These are phyloP conservation scores for Centella asiatica DNA, from an alignment of 129 eudicot genomes.

Conservation along the genomic window DNA sequence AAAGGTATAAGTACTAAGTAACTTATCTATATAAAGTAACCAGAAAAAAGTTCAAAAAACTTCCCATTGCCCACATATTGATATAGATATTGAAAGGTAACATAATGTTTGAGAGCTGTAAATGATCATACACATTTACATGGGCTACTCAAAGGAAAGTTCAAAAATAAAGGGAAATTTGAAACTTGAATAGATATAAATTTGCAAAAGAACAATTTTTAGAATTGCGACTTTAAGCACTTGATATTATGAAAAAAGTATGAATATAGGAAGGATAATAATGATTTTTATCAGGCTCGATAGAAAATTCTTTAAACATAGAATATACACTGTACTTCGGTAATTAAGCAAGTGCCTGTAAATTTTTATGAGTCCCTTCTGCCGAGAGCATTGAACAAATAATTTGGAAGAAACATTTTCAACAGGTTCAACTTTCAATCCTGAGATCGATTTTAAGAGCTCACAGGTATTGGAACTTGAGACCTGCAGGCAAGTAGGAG, in stretches of 20 bases:
- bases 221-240: background rate
- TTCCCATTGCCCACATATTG: too few species aligned
- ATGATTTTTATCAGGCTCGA: too few species aligned
- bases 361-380: conserved; percentile 90
- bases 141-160: too few species aligned
- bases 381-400: conserved; percentile 98
- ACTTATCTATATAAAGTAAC: too few species aligned
- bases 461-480: conserved; percentile 83
- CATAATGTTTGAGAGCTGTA: too few species aligned
- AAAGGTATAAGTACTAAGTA: too few species aligned
- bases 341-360: conserved; percentile 91
- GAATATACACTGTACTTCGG: conserved; percentile 51
- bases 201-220: too few species aligned
- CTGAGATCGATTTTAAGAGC: conserved; percentile 80
- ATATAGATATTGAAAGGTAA: too few species aligned
- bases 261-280: background rate
- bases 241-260: background rate
- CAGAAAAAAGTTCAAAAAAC: too few species aligned
- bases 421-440: conserved; percentile 85
- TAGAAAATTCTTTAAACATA: background rate
- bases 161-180: too few species aligned
- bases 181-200: too few species aligned
- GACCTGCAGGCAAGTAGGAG: conserved; percentile 45
- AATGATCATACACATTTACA: too few species aligned
- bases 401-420: conserved; percentile 93